Evolutionary conservation across 2,329 filamentous ascomycete species (phyloP).

Genomic region (Phaeophleospora eucalypticola): DNA sequence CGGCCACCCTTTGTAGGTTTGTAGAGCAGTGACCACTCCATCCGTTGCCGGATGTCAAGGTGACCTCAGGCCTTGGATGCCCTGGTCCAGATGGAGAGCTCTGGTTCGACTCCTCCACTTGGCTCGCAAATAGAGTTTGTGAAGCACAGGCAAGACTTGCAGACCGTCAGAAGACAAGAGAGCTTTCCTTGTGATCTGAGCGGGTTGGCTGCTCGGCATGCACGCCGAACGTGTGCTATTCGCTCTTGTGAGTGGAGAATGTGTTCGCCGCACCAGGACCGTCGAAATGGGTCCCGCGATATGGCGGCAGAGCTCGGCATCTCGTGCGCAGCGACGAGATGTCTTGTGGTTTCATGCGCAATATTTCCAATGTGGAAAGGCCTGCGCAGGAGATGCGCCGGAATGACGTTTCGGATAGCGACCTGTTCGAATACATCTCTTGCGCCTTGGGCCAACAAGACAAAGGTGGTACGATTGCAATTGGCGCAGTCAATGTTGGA

Average conservation of each 20-base stretch:
- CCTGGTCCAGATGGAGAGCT: not conserved
- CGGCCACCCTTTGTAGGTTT: not conserved
- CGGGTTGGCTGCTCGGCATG: not conserved
- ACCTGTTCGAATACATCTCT: no score
- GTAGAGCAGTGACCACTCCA: not conserved
- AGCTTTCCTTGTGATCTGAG: not conserved
- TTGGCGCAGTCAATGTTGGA: no score
- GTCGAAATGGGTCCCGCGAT: not conserved
- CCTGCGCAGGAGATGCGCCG: no score
- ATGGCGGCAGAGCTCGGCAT: not conserved
- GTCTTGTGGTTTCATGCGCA: not conserved
- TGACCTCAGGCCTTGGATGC: not conserved
- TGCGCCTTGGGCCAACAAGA: no score
- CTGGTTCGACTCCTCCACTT: not conserved
- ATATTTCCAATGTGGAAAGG: not conserved
- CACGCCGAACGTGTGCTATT: not conserved
- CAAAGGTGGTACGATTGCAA: no score
- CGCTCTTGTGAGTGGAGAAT: not conserved
- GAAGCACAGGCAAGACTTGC: not conserved
- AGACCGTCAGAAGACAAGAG: not conserved
- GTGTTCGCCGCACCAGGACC: not conserved
- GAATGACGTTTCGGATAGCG: not conserved
- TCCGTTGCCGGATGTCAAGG: not conserved
- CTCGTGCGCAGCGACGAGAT: no score
- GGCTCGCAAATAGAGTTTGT: no score